A percentile compares a stretch with the other conserved stretches of the same genome.
Evolutionary conservation across 805 yeast species (phyloP).

Genomic region (Zygosaccharomyces gambellarensis): DNA sequence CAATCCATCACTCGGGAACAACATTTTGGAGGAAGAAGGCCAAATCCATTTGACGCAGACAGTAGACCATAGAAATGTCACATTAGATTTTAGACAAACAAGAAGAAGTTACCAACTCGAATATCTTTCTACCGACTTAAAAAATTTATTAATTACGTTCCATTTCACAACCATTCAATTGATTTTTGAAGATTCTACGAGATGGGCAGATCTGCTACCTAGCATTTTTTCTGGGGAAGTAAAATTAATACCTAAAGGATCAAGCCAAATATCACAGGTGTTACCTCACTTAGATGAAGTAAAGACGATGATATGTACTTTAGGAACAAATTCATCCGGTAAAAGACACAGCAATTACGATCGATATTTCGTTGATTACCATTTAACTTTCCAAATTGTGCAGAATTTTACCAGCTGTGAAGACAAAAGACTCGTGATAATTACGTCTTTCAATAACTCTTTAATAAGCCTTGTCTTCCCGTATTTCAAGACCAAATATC

Average conservation of each 20-base stretch:
- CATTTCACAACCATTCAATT: constrained; percentile 12
- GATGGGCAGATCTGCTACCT: constrained; percentile 16
- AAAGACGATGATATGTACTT: constrained; percentile 16
- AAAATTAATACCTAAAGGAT: background rate
- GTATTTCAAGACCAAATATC: constrained; percentile 21
- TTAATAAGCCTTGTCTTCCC: constrained; percentile 15
- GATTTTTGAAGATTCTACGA: constrained; percentile 11
- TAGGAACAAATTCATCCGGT: constrained; percentile 18
- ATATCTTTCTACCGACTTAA: constrained; percentile 3
- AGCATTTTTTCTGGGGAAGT: constrained; percentile 11
- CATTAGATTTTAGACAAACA: constrained; percentile 3
- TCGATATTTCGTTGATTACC: constrained; percentile 21
- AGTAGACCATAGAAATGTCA: constrained; percentile 4
- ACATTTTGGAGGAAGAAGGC: constrained; percentile 1
- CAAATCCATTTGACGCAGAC: background rate
- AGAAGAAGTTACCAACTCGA: constrained; percentile 7
- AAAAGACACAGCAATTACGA: constrained; percentile 10
- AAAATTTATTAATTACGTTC: constrained; percentile 4
- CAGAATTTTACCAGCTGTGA: constrained; percentile 12
- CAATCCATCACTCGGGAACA: constrained; percentile 1
- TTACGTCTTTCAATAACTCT: constrained; percentile 25
- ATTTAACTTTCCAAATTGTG: constrained; percentile 17
- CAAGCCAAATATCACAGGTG: background rate
- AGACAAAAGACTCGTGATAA: constrained; percentile 17
- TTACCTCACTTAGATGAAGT: constrained; percentile 13